phyloP scores from a whole-genome alignment of 2,329 filamentous ascomycete genomes.

The Pleomassaria siparia region DNA sequence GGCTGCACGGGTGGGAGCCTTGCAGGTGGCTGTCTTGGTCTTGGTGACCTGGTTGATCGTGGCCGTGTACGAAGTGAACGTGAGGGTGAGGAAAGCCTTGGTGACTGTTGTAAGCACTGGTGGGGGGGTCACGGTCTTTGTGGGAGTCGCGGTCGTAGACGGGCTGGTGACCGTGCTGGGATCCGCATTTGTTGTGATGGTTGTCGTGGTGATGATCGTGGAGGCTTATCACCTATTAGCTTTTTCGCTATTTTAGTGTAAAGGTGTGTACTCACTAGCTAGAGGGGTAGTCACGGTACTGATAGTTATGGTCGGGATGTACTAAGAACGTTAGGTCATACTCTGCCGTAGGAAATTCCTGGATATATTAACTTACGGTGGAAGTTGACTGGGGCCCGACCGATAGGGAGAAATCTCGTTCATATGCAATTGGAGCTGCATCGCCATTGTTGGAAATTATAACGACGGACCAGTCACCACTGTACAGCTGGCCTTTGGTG shows the following conservation, averaged over 20 bases:
- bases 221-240: slow-evolving; percentile 2
- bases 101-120: slow-evolving; percentile 29
- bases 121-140: slow-evolving; percentile 23
- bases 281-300: slow-evolving; percentile 15
- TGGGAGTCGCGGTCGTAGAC: slow-evolving; percentile 22
- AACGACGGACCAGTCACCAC: slow-evolving; percentile 44
- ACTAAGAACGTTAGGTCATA: slow-evolving; percentile 7
- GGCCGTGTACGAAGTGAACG: slow-evolving; percentile 18
- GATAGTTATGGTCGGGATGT: slow-evolving; percentile 18
- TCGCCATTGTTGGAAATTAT: slow-evolving; percentile 47
- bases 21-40: slow-evolving; percentile 38
- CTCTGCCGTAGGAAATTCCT: background rate
- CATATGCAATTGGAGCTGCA: slow-evolving; percentile 41
- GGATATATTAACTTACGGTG: slow-evolving; percentile 18
- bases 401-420: slow-evolving; percentile 44
- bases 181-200: slow-evolving; percentile 14
- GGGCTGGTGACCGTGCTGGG: slow-evolving; percentile 20
- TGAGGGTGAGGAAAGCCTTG: slow-evolving; percentile 31
- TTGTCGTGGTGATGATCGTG: slow-evolving; percentile 21
- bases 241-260: too few species aligned
- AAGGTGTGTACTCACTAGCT: slow-evolving; percentile 16
- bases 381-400: slow-evolving; percentile 40
- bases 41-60: slow-evolving; percentile 20
- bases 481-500: slow-evolving; percentile 37
- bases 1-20: slow-evolving; percentile 19